Evolutionary conservation across 1,139 yeast genomes (phyloP).

Genomic region (Diutina scorzettiae): DNA sequence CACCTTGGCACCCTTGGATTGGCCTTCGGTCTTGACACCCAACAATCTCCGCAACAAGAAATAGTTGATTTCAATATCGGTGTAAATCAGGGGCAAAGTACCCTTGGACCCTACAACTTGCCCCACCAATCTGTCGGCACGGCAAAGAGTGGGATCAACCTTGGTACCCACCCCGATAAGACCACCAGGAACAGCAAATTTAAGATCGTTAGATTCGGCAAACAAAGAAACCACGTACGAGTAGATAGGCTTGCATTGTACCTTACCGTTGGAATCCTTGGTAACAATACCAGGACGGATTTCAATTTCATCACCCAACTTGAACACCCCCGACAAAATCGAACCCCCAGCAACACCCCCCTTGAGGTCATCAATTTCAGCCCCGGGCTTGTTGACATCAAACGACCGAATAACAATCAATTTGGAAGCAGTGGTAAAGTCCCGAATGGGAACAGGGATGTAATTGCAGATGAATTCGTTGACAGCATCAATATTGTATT

Average conservation of each 20-base stretch:
- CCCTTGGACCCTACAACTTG: slow-evolving; percentile 98
- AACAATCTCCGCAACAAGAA: slow-evolving; percentile 91
- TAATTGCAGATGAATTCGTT: slow-evolving; percentile 91
- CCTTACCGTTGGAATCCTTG: slow-evolving; percentile 84
- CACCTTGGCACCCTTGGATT: slow-evolving; percentile 88
- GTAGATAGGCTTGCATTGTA: slow-evolving; percentile 92
- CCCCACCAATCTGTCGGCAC: slow-evolving; percentile 98
- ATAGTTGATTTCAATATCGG: slow-evolving; percentile 95
- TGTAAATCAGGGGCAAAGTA: slow-evolving; percentile 87
- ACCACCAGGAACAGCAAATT: slow-evolving; percentile 99
- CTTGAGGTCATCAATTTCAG: slow-evolving; percentile 91
- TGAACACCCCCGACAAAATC: slow-evolving; percentile 91
- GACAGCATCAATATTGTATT: slow-evolving; percentile 96
- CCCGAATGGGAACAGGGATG: slow-evolving; percentile 94
- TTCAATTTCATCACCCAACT: slow-evolving; percentile 96
- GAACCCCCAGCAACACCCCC: slow-evolving; percentile 99
- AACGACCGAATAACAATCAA: slow-evolving; percentile 96
- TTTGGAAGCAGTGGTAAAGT: slow-evolving; percentile 86
- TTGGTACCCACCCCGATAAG: slow-evolving; percentile 98
- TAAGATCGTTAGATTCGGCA: slow-evolving; percentile 95
- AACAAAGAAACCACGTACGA: slow-evolving; percentile 87
- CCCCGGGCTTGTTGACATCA: slow-evolving; percentile 98
- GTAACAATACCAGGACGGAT: slow-evolving; percentile 98
- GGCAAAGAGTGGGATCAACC: slow-evolving; percentile 96
- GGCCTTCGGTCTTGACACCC: slow-evolving; percentile 98